These are phyloP conservation scores for Pseudocercospora musae DNA, from an alignment of 2,329 filamentous ascomycete species.

Conservation along the genomic window DNA sequence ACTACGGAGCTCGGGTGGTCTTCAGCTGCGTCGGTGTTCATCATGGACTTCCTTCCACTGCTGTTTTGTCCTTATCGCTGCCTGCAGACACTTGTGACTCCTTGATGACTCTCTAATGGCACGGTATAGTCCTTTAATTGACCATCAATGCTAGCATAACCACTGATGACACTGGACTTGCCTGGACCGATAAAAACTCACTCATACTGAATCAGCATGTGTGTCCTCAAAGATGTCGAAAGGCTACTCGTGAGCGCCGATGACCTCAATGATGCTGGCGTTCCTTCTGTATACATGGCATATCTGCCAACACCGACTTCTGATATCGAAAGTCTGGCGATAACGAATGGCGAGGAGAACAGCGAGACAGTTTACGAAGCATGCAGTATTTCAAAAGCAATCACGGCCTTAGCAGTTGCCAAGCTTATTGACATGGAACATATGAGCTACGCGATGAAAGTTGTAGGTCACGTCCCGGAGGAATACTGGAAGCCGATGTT, in stretches of 20 bases:
- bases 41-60: not conserved
- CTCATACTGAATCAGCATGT: not conserved
- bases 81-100: not conserved
- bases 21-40: not conserved
- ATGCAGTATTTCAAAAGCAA: conserved; percentile 30
- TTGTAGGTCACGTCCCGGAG: conserved; percentile 18
- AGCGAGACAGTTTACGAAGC: conserved; percentile 28
- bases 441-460: conserved; percentile 20
- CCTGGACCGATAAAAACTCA: too few relatives aligned
- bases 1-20: not conserved
- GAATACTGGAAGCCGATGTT: conserved; percentile 10
- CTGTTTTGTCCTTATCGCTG: not conserved
- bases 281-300: conserved; percentile 25
- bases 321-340: conserved; percentile 16
- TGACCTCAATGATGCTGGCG: conserved; percentile 12
- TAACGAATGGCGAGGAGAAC: conserved; percentile 21
- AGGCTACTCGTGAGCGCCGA: conserved; percentile 9
- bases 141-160: not conserved
- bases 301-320: conserved; percentile 19
- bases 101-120: too few relatives aligned
- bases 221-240: conserved; percentile 17
- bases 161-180: not conserved
- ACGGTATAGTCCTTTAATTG: too few relatives aligned
- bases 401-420: conserved; percentile 23
- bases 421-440: conserved; percentile 25